Base-by-base conservation (phyloP, 1,284 basidiomycete species). In the Ceratobasidium sp. region DNA sequence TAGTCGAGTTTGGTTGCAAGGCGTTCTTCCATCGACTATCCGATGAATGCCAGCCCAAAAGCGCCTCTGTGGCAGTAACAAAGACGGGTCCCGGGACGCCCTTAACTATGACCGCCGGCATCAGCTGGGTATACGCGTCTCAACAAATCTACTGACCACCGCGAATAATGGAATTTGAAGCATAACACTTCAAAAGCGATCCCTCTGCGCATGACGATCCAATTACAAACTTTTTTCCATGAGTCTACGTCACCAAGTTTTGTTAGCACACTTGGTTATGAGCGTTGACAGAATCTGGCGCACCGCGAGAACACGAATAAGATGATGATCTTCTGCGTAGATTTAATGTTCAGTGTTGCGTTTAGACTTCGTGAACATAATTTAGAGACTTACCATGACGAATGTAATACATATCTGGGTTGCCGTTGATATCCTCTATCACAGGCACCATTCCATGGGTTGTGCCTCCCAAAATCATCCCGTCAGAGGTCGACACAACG, bases 361-460 rank as follows among this genome's bases (percentile, higher is more conserved):
- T 20, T 28, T 58, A 20, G 7, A 28, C 26, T 6, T 58, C n/a
- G 55, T n/a, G 20, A 28, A 20, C 7, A 7, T 20, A n/a, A n/a
- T 20, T n/a, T n/a, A 58, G 18, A 20, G 55, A n/a, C 55, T 7
- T 58, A 58, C 55, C 55, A 58, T 58, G 55, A n/a, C 55, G 55
- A 20, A 58, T 58, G 18, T 9, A n/a, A n/a, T 7, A 58, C 26
- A 58, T 58, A 7, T 58, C 55, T n/a, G n/a, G n/a, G n/a, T n/a
- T n/a, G 18, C 55, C 55, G 6, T 58, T 58, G 7, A 7, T 6
- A 58, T 7, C 55, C 55, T 58, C 20, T 20, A 58, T 58, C 7
- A 58, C 6, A 58, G 55, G 55, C 9, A 58, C 55, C 18, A 9
- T n/a, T 58, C 55, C 55, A 28, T 20, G n/a, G 18, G 55, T 58